Conservation (phyloP, 768 basidiomycete genomes). For the Leucocoprinus leucothites region DNA sequence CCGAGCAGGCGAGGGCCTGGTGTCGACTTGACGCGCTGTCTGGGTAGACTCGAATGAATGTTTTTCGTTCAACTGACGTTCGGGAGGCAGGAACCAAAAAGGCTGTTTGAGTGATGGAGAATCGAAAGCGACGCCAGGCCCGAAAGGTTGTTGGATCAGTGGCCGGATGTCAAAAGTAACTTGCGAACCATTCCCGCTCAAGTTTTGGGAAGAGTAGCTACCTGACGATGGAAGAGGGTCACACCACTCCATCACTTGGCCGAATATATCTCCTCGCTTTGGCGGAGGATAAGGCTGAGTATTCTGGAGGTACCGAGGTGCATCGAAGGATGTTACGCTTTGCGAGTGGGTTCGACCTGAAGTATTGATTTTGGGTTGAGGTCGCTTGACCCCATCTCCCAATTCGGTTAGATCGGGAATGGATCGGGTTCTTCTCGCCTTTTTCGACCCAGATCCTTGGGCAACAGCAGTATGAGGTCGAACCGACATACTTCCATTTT, state of each 20-base stretch:
- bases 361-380: conserved; percentile 21
- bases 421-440: conserved; percentile 71
- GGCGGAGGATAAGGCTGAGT: conserved; percentile 21
- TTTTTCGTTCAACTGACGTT: conserved; percentile 73
- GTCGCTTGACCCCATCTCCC: conserved; percentile 13
- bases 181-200: conserved; percentile 10
- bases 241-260: conserved; percentile 63
- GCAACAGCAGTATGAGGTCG: conserved; percentile 27
- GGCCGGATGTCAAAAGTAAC: conserved; percentile 8
- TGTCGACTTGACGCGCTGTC: conserved; percentile 61
- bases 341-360: conserved; percentile 70
- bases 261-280: conserved; percentile 53
- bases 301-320: conserved; percentile 39
- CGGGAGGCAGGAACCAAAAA: conserved; percentile 39
- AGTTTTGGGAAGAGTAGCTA: conserved; percentile 14
- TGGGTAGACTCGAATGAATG: conserved; percentile 84
- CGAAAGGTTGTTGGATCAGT: conserved; percentile 57
- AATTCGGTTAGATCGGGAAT: conserved; percentile 55
- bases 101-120: conserved; percentile 47
- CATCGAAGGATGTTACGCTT: conserved; percentile 72
- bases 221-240: conserved; percentile 18
- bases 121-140: conserved; percentile 58
- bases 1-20: conserved; percentile 12
- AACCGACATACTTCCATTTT: conserved; percentile 29
- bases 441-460: conserved; percentile 37